Evolutionary conservation across 75 land plant genomes (phyloP).

Genomic region (Chamaecyparis obtusa): DNA sequence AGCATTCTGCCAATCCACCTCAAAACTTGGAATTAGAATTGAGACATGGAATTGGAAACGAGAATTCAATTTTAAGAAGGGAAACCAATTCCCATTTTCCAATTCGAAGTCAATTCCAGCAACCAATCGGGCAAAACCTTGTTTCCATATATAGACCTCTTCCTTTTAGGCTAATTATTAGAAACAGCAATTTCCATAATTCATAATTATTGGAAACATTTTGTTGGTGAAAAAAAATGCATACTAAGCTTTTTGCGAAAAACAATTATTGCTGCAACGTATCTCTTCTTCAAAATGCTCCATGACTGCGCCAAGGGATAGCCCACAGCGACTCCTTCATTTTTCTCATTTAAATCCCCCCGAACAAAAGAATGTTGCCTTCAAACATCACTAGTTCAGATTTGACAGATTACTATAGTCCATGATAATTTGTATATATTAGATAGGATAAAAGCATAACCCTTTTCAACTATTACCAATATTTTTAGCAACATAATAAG

Average conservation of each 20-base stretch:
- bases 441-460: neutral
- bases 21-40: no score
- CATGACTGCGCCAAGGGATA: neutral
- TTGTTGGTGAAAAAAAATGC: neutral
- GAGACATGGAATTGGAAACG: no score
- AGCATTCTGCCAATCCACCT: no score
- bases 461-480: neutral
- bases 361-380: neutral
- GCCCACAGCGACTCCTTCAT: neutral
- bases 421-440: neutral
- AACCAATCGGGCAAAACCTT: no score
- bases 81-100: no score
- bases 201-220: neutral
- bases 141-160: neutral
- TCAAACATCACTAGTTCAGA: neutral
- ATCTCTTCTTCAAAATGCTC: neutral
- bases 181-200: neutral
- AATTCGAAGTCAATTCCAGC: no score
- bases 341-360: neutral
- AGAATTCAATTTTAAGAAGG: no score
- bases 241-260: neutral
- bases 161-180: neutral
- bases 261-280: neutral
- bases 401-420: neutral
- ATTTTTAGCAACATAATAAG: neutral